These are phyloP conservation scores for Tulasnella sp. DNA, from an alignment of 768 basidiomycete species.

Conservation along the genomic window DNA sequence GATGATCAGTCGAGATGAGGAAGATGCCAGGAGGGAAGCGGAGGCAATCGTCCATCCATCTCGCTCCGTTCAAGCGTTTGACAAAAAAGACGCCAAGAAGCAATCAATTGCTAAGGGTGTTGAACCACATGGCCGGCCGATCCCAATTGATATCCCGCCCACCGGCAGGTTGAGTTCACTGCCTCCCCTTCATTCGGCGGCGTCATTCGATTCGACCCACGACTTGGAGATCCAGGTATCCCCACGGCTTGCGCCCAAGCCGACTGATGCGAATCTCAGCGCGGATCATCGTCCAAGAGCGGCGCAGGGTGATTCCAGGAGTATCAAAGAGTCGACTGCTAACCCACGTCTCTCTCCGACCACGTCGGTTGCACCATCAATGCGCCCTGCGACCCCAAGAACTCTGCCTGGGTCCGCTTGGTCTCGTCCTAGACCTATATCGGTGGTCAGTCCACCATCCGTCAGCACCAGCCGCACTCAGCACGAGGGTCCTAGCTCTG, in stretches of 20 bases:
- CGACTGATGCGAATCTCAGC: slow-evolving; percentile 42
- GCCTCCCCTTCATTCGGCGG: slow-evolving; percentile 16
- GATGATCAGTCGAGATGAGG: slow-evolving; percentile 72
- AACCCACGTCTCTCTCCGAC: not conserved
- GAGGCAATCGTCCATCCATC: not conserved
- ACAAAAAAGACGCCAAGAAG: not conserved
- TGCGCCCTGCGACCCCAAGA: not conserved
- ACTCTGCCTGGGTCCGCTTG: not conserved
- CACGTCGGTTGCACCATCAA: not conserved
- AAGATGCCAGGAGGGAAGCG: slow-evolving; percentile 21
- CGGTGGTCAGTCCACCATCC: not conserved
- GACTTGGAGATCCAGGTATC: slow-evolving; percentile 38
- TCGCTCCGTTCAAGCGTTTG: slow-evolving; percentile 4
- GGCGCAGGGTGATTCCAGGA: not conserved
- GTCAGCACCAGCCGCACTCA: not conserved
- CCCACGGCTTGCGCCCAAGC: slow-evolving; percentile 39
- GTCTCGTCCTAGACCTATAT: not conserved
- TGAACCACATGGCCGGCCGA: slow-evolving; percentile 12
- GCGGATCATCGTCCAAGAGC: slow-evolving; percentile 22
- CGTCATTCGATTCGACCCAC: slow-evolving; percentile 13
- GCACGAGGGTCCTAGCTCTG: not conserved
- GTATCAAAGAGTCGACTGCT: not conserved
- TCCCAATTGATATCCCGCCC: slow-evolving; percentile 17
- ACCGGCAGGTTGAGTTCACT: no score
- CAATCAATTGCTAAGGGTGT: slow-evolving; percentile 12